Percentiles rank a stretch among this genome's conserved stretches.
Conservation (phyloP, 2,329 filamentous ascomycete species). For the Annulohypoxylon truncatum region DNA sequence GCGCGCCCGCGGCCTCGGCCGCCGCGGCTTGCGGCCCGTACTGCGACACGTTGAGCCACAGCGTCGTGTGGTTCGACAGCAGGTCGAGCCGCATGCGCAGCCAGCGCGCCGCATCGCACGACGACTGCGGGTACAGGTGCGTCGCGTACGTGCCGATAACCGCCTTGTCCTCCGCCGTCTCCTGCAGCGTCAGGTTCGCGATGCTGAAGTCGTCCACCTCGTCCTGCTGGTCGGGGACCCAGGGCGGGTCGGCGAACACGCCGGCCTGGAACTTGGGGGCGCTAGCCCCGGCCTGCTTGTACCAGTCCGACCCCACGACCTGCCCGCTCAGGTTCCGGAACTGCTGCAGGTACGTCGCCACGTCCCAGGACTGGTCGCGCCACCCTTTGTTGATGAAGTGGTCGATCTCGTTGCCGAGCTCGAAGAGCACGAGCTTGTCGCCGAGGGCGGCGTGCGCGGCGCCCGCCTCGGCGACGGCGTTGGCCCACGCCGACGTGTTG, state of each 20-base stretch:
- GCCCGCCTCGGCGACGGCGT: conserved; percentile 47
- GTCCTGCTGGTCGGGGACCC: conserved; percentile 53
- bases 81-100: conserved; percentile 50
- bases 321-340: conserved; percentile 50
- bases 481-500: conserved; percentile 48
- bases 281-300: conserved; percentile 25
- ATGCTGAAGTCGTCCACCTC: conserved; percentile 53
- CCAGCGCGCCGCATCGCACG: conserved; percentile 50
- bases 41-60: conserved; percentile 53
- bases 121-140: conserved; percentile 54
- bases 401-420: conserved; percentile 54
- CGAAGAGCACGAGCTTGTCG: conserved; percentile 47
- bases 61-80: conserved; percentile 49
- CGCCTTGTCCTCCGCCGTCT: conserved; percentile 46
- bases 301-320: conserved; percentile 49
- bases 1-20: conserved; percentile 51
- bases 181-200: conserved; percentile 47
- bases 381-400: conserved; percentile 52
- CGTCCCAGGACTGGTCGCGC: conserved; percentile 49
- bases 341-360: conserved; percentile 48
- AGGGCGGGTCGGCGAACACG: conserved; percentile 52
- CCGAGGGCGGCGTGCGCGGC: conserved; percentile 48
- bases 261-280: conserved; percentile 50
- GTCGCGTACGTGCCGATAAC: conserved; percentile 51
- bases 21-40: conserved; percentile 50